A percentile compares a stretch with the other conserved stretches of the same genome.
phyloP scores from a whole-genome alignment of 768 basidiomycete genomes.

The Gelatoporia subvermispora region DNA sequence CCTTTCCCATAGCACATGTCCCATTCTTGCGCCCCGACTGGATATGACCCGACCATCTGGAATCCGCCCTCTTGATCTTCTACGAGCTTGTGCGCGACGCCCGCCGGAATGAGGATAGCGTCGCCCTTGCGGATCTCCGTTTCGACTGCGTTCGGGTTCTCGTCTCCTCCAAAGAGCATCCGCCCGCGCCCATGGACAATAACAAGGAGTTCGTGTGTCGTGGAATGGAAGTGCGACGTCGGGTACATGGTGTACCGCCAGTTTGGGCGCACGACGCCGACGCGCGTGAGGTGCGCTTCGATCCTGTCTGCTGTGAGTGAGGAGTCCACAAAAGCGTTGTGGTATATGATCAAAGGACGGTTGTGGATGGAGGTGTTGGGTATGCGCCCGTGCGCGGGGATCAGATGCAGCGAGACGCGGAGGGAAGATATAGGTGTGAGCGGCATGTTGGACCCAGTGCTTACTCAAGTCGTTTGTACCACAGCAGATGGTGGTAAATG shows the following conservation, averaged over 20 bases:
- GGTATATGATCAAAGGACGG: slow-evolving; percentile 36
- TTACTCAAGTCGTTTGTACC: too few species aligned
- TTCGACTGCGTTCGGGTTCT: slow-evolving; percentile 28
- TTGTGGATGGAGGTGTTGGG: slow-evolving; percentile 35
- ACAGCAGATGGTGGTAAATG: too few species aligned
- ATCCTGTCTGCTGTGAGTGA: slow-evolving; percentile 19
- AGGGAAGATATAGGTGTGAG: slow-evolving; percentile 22
- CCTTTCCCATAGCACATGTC: slow-evolving; percentile 37
- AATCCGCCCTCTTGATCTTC: slow-evolving; percentile 26
- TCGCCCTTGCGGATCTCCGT: slow-evolving; percentile 32
- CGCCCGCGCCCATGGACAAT: slow-evolving; percentile 29
- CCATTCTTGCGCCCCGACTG: slow-evolving; percentile 28
- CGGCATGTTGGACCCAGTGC: too few species aligned
- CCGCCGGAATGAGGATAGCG: slow-evolving; percentile 37
- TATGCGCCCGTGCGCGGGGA: slow-evolving; percentile 26
- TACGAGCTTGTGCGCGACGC: slow-evolving; percentile 34
- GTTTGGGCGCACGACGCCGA: slow-evolving; percentile 32
- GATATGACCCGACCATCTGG: too few species aligned
- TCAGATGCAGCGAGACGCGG: slow-evolving; percentile 26
- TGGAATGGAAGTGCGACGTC: slow-evolving; percentile 38
- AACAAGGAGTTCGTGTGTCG: slow-evolving; percentile 37
- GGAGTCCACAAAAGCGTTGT: slow-evolving; percentile 22
- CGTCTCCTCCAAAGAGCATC: slow-evolving; percentile 37
- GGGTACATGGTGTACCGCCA: slow-evolving; percentile 42
- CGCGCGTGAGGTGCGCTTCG: slow-evolving; percentile 27